These are phyloP conservation scores for Trypethelium eluteriae DNA, from an alignment of 495 filamentous ascomycete genomes.

Conservation along the genomic window DNA sequence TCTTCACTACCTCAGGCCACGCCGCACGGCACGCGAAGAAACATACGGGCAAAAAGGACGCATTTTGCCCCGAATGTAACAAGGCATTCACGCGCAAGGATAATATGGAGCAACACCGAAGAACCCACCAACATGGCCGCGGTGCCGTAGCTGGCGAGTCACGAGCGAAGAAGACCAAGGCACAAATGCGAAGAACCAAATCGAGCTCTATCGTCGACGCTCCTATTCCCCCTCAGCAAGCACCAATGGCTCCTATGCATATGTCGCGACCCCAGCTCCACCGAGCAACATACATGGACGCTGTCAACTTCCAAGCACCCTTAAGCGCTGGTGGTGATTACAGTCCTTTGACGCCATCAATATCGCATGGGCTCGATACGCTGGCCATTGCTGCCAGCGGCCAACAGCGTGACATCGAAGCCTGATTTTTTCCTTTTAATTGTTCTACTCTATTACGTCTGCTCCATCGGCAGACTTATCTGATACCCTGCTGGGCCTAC, in stretches of 20 bases:
- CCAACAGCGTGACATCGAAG: slow-evolving; percentile 29
- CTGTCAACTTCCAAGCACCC: slow-evolving; percentile 15
- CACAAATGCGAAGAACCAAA: slow-evolving; percentile 17
- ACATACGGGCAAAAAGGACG: slow-evolving; percentile 91
- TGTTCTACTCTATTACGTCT: not conserved
- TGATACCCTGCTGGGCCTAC: not conserved
- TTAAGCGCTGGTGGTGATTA: slow-evolving; percentile 11
- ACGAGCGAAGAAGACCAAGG: slow-evolving; percentile 24
- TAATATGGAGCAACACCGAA: slow-evolving; percentile 97
- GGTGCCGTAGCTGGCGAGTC: slow-evolving; percentile 22
- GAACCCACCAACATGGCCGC: slow-evolving; percentile 58
- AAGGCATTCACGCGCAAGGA: slow-evolving; percentile 95
- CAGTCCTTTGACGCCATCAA: slow-evolving; percentile 12
- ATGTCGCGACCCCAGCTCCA: not conserved
- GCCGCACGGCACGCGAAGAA: slow-evolving; percentile 95
- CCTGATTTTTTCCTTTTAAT: not conserved
- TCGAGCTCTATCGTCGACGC: slow-evolving; percentile 18
- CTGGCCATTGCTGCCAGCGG: slow-evolving; percentile 27
- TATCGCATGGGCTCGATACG: slow-evolving; percentile 27
- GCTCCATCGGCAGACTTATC: not conserved
- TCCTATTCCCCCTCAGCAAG: not conserved
- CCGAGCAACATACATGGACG: not conserved
- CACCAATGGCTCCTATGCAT: not conserved
- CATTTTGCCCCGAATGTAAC: slow-evolving; percentile 78
- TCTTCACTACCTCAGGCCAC: slow-evolving; percentile 91